phyloP scores from a whole-genome alignment of 768 basidiomycete species.

The Kwoniella botswanensis region DNA sequence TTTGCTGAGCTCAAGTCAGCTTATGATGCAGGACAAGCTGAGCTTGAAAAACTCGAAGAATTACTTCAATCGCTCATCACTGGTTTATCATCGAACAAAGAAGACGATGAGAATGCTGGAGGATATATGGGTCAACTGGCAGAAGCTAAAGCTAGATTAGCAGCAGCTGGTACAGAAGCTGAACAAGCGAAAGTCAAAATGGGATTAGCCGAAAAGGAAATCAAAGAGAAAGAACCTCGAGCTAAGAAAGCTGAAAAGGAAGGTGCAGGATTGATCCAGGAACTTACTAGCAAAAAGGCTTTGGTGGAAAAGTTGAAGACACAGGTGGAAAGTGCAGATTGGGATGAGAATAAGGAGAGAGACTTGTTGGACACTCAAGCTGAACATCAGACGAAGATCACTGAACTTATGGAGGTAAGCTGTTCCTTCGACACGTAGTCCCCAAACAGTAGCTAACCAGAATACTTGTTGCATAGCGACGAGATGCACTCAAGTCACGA shows the following conservation, averaged over 20 bases:
- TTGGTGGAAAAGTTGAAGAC: conserved; percentile 65
- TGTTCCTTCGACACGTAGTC: not conserved
- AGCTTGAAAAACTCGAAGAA: conserved; percentile 78
- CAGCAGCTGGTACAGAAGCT: conserved; percentile 80
- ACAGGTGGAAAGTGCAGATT: conserved; percentile 68
- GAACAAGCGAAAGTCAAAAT: conserved; percentile 80
- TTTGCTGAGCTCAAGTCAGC: conserved; percentile 72
- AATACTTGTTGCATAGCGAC: conserved; percentile 33
- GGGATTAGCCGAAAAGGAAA: conserved; percentile 75
- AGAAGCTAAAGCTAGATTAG: conserved; percentile 73
- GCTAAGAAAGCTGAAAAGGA: conserved; percentile 87
- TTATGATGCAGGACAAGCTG: conserved; percentile 67
- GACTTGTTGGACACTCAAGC: conserved; percentile 64
- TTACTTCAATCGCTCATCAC: conserved; percentile 94
- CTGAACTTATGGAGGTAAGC: conserved; percentile 69
- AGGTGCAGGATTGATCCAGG: conserved; percentile 74
- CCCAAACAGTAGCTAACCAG: not conserved
- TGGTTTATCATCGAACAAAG: conserved; percentile 71
- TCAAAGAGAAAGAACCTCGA: conserved; percentile 73
- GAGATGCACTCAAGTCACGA: conserved; percentile 65
- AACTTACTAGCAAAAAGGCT: conserved; percentile 63
- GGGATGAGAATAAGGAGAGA: conserved; percentile 76
- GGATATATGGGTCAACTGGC: conserved; percentile 98
- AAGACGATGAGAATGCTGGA: conserved; percentile 71
- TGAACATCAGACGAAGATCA: conserved; percentile 66